phyloP scores from a whole-genome alignment of 2,329 filamentous ascomycete genomes.

The Zymoseptoria pseudotritici region DNA sequence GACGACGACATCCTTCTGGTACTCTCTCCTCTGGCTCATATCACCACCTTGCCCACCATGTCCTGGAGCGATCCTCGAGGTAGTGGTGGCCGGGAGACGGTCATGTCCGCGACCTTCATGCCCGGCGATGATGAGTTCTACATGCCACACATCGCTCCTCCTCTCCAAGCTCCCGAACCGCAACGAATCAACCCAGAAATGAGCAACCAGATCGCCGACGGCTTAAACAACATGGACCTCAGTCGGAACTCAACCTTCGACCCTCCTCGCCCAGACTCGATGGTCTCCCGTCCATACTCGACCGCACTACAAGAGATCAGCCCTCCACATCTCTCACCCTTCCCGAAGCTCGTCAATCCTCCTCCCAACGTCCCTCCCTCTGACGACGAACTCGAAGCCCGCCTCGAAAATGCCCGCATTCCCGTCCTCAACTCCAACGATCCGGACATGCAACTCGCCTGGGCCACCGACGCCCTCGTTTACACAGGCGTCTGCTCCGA shows the following conservation, averaged over 20 bases:
- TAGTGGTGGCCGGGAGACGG: background rate
- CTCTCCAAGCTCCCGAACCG: constrained; percentile 62
- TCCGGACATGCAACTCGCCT: constrained; percentile 90
- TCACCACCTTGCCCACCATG: background rate
- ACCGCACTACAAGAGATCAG: constrained; percentile 33
- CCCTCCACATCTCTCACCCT: constrained; percentile 78
- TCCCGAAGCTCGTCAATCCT: constrained; percentile 70
- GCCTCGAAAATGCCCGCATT: constrained; percentile 74
- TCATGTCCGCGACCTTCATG: constrained; percentile 52
- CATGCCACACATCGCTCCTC: constrained; percentile 49
- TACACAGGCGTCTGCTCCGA: constrained; percentile 82
- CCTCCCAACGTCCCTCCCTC: constrained; percentile 86
- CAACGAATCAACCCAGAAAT: constrained; percentile 65
- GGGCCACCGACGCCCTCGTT: constrained; percentile 85
- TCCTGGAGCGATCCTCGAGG: background rate
- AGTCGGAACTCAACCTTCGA: constrained; percentile 18
- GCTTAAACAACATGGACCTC: constrained; percentile 77
- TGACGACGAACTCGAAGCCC: constrained; percentile 88
- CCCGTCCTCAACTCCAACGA: constrained; percentile 88
- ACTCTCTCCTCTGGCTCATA: background rate
- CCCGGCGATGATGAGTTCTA: constrained; percentile 63
- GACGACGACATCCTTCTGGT: background rate
- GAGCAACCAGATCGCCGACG: constrained; percentile 92
- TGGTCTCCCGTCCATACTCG: constrained; percentile 1
- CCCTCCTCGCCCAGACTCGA: background rate